A percentile compares a stretch with the other conserved stretches of the same genome.
Evolutionary conservation across 305 asterid species (phyloP).

Genomic region (Ruellia speciosa): DNA sequence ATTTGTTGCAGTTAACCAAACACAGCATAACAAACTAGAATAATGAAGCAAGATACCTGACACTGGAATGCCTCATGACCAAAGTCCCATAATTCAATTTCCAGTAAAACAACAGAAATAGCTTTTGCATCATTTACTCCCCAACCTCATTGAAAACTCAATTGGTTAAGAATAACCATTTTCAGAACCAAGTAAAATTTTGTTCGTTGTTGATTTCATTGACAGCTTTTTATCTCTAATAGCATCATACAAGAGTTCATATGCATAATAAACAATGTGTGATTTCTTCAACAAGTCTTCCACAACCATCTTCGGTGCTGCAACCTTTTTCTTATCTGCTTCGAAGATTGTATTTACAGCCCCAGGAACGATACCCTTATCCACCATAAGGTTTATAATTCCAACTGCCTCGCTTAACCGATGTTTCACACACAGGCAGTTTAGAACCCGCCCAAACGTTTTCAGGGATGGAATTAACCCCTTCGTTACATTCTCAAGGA

Average conservation of each 20-base stretch:
- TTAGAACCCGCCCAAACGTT: conserved; percentile 72
- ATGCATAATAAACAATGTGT: conserved; percentile 58
- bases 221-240: conserved; percentile 60
- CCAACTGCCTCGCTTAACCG: conserved; percentile 61
- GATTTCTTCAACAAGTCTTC: conserved; percentile 72
- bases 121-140: no score
- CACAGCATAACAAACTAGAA: no score
- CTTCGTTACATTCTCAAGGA: conserved; percentile 40
- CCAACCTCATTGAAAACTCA: no score
- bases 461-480: conserved; percentile 52
- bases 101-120: no score
- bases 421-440: conserved; percentile 65
- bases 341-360: conserved; percentile 63
- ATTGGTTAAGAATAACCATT: conserved; percentile 11
- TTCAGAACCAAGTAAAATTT: conserved; percentile 21
- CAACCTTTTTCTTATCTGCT: conserved; percentile 63
- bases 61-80: no score
- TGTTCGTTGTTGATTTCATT: conserved; percentile 32
- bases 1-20: no score
- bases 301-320: conserved; percentile 81
- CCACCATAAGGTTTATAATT: conserved; percentile 63
- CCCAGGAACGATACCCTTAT: conserved; percentile 62
- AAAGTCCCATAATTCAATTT: no score
- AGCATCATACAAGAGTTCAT: conserved; percentile 68
- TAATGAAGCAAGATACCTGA: no score